Conservation (phyloP, 2,329 filamentous ascomycete genomes). For the Stylonectria norvegica region DNA sequence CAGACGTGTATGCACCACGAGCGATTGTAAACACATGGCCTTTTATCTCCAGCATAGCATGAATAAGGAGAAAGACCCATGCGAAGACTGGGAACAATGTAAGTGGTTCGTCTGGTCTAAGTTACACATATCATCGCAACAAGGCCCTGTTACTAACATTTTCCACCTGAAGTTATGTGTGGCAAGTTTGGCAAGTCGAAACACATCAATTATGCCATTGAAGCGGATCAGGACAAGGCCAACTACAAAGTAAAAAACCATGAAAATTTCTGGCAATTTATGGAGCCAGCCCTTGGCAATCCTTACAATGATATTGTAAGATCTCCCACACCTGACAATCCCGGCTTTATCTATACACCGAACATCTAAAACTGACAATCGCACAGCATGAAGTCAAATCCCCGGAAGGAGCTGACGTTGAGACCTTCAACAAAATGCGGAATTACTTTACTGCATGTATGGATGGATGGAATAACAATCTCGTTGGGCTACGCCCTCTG, state of each 20-base stretch:
- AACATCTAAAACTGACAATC: no score
- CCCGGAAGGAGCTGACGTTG: no score
- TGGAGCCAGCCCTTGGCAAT: no score
- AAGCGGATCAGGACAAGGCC: background rate
- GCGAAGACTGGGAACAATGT: constrained; percentile 18
- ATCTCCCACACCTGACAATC: no score
- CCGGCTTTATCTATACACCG: no score
- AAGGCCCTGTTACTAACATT: background rate
- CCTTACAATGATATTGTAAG: no score
- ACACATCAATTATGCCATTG: background rate
- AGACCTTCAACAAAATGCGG: no score
- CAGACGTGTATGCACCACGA: constrained; percentile 1
- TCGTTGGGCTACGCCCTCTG: no score
- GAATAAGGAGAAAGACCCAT: constrained; percentile 7
- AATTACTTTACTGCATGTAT: no score
- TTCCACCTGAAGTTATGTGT: constrained; percentile 5
- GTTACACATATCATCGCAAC: background rate
- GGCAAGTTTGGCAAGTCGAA: constrained; percentile 5
- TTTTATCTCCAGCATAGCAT: constrained; percentile 2
- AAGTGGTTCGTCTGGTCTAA: background rate
- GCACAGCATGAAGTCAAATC: no score
- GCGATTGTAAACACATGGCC: constrained; percentile 4
- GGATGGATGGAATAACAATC: no score
- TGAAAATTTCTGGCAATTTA: background rate
- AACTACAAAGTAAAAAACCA: background rate